Percentiles rank a stretch among this genome's conserved stretches.
phyloP scores from a whole-genome alignment of 2,329 filamentous ascomycete species.

The Tolypocladium ovalisporum region DNA sequence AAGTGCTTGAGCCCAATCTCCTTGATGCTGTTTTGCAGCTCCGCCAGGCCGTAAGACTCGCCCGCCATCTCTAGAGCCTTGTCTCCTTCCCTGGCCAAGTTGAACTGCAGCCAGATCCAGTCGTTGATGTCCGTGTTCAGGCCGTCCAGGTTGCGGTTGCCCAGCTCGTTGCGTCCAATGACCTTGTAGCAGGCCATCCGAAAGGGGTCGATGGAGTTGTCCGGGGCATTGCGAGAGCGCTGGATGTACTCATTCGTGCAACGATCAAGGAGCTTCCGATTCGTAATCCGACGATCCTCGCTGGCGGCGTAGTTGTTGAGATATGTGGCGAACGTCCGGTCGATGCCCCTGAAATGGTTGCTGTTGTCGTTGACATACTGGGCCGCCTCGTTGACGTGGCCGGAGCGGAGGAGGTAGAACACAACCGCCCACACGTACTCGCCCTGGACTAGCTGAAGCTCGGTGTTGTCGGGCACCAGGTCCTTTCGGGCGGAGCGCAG shows the following conservation, averaged over 20 bases:
- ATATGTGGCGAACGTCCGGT: constrained; percentile 82
- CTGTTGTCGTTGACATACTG: constrained; percentile 75
- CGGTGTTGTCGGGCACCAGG: constrained; percentile 67
- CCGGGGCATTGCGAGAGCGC: constrained; percentile 70
- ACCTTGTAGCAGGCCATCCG: constrained; percentile 97
- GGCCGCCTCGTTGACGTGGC: constrained; percentile 73
- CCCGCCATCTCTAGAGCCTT: constrained; percentile 52
- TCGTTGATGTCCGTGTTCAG: constrained; percentile 56
- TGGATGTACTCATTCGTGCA: constrained; percentile 87
- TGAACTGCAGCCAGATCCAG: constrained; percentile 64
- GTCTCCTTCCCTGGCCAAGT: constrained; percentile 55
- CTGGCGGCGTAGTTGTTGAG: constrained; percentile 73
- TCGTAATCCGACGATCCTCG: constrained; percentile 61
- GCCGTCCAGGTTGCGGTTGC: constrained; percentile 51
- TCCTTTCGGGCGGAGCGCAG: constrained; percentile 72
- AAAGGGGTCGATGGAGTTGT: constrained; percentile 86
- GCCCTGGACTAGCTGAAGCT: constrained; percentile 67
- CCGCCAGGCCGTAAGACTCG: constrained; percentile 52
- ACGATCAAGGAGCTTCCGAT: constrained; percentile 69
- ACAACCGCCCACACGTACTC: constrained; percentile 92
- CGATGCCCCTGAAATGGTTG: constrained; percentile 76
- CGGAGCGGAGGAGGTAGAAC: constrained; percentile 81
- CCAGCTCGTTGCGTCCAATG: constrained; percentile 66
- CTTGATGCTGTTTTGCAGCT: constrained; percentile 68
- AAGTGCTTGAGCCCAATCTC: constrained; percentile 92